These are phyloP conservation scores for Thelephora aurantiotincta DNA, from an alignment of 768 basidiomycete genomes.

Conservation along the genomic window DNA sequence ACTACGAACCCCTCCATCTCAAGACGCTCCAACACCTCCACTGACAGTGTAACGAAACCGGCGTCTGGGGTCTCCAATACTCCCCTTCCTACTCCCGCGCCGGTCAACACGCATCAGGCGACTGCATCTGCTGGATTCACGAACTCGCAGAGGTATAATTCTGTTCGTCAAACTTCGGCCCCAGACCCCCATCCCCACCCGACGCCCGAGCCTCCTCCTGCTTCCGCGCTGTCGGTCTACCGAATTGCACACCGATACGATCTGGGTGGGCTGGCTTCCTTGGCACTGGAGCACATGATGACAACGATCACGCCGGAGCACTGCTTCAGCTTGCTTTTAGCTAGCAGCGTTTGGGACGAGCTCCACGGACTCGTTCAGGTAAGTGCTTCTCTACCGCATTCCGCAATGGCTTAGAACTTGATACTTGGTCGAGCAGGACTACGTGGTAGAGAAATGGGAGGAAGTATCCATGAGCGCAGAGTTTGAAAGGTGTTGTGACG, in stretches of 20 bases:
- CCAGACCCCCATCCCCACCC: constrained; percentile 65
- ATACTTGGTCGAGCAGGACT: constrained; percentile 26
- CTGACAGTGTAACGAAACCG: constrained; percentile 2
- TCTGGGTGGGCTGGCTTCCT: constrained; percentile 47
- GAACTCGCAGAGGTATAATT: background rate
- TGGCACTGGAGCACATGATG: constrained; percentile 66
- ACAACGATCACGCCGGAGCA: constrained; percentile 48
- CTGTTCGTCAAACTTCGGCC: constrained; percentile 20
- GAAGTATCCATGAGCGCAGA: constrained; percentile 48
- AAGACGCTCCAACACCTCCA: constrained; percentile 7
- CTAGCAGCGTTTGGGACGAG: constrained; percentile 55
- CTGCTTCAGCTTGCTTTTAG: constrained; percentile 56
- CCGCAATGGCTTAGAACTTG: constrained; percentile 5
- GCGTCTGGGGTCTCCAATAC: constrained; percentile 16
- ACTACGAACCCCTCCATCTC: constrained; percentile 7
- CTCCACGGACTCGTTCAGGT: constrained; percentile 48
- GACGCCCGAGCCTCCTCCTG: constrained; percentile 42
- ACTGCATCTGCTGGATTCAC: background rate
- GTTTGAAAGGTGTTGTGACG: constrained; percentile 57
- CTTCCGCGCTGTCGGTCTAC: constrained; percentile 63
- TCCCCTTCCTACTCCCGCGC: constrained; percentile 24
- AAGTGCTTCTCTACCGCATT: constrained; percentile 10
- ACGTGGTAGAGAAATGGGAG: constrained; percentile 65
- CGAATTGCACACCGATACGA: constrained; percentile 65
- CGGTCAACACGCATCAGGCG: constrained; percentile 19